Percentiles rank a stretch among this genome's conserved stretches.
phyloP scores from a whole-genome alignment of 148 eudicot species.

The Rhododendron molle region DNA sequence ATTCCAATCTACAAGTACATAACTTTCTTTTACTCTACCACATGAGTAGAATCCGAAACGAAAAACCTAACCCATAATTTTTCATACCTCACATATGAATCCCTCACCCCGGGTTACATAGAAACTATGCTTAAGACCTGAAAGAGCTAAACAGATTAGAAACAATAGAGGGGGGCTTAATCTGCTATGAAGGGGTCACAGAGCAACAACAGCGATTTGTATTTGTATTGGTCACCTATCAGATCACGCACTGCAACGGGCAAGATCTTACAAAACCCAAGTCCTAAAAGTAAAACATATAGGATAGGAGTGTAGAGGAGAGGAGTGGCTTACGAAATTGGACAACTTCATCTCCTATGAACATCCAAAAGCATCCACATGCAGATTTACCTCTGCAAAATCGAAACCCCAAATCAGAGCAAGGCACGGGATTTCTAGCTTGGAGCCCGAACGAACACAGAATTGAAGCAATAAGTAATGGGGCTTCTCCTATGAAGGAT shows the following conservation, averaged over 20 bases:
- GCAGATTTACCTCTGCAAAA: too few species aligned
- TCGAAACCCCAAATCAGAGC: too few species aligned
- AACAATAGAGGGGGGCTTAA: background rate
- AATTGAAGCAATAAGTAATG: too few species aligned
- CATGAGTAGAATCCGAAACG: background rate
- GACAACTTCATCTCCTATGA: background rate
- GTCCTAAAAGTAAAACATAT: background rate
- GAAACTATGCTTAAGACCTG: background rate
- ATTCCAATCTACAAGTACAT: background rate
- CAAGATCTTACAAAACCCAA: background rate
- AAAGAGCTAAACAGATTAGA: background rate
- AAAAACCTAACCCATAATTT: background rate
- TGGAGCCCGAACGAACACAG: too few species aligned
- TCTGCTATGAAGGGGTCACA: background rate
- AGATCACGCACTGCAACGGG: background rate
- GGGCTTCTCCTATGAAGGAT: too few species aligned
- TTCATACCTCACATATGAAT: background rate
- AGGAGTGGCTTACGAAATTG: slow-evolving; percentile 4
- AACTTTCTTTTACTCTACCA: background rate
- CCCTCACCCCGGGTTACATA: background rate
- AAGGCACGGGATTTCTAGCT: too few species aligned
- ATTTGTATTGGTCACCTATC: background rate
- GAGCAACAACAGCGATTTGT: background rate
- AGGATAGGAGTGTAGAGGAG: background rate
- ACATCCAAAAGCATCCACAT: background rate